Percentiles rank a stretch among this genome's conserved stretches.
phyloP scores from a whole-genome alignment of 495 filamentous ascomycete genomes.

The Elaphomyces granulatus region DNA sequence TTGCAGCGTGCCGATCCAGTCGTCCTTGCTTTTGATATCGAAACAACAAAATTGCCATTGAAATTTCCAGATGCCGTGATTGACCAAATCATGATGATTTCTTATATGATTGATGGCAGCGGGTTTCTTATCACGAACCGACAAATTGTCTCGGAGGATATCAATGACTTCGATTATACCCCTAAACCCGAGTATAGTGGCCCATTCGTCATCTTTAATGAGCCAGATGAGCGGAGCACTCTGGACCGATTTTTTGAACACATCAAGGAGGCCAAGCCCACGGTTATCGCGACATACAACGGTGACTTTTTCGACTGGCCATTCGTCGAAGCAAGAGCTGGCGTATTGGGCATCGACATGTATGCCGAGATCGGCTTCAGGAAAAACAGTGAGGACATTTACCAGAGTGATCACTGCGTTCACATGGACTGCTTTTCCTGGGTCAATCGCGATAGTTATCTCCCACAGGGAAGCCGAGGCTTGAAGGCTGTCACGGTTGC shows the following conservation, averaged over 20 bases:
- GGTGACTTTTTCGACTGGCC: constrained; percentile 99
- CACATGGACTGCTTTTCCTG: constrained; percentile 99
- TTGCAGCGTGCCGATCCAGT: constrained; percentile 83
- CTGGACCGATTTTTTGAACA: constrained; percentile 90
- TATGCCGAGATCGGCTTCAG: constrained; percentile 95
- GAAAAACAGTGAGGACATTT: constrained; percentile 90
- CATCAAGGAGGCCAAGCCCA: constrained; percentile 87
- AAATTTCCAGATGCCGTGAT: constrained; percentile 96
- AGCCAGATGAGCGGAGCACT: constrained; percentile 78
- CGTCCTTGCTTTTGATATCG: constrained; percentile 95
- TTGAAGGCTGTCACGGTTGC: constrained; percentile 95
- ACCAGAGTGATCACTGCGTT: constrained; percentile 84
- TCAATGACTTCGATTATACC: constrained; percentile 95
- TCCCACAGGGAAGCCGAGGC: constrained; percentile 93
- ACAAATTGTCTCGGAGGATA: constrained; percentile 96
- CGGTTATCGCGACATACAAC: constrained; percentile 98
- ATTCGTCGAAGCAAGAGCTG: constrained; percentile 87
- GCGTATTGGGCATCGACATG: constrained; percentile 96
- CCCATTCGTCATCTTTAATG: constrained; percentile 94
- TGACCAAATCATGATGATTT: constrained; percentile 99
- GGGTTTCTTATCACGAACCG: constrained; percentile 97
- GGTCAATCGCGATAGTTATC: constrained; percentile 97
- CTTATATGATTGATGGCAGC: constrained; percentile 99
- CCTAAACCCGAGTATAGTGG: constrained; percentile 93
- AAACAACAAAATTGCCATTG: constrained; percentile 88